Evolutionary conservation across 768 basidiomycete species (phyloP).

Genomic region (Dioszegia crocea): DNA sequence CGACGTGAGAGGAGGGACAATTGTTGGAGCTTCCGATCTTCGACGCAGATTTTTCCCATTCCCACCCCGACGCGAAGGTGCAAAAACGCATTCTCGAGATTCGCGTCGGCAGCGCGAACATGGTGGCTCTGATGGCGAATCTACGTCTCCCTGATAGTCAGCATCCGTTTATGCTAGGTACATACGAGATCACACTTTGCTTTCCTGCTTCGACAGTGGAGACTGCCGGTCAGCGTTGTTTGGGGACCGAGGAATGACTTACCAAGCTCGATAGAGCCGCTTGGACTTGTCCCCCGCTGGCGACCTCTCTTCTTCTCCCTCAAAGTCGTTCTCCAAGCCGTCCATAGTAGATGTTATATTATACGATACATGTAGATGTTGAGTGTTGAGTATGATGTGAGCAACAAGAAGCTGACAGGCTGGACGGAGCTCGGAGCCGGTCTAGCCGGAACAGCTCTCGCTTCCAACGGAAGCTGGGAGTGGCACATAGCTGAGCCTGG

Average conservation of each 20-base stretch:
- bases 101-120: constrained; percentile 42
- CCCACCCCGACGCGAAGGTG: constrained; percentile 38
- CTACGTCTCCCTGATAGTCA: constrained; percentile 34
- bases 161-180: not conserved
- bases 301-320: not conserved
- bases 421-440: too few relatives aligned
- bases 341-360: not conserved
- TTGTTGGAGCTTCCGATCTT: not conserved
- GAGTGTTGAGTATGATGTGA: too few relatives aligned
- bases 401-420: too few relatives aligned
- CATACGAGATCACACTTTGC: constrained; percentile 45
- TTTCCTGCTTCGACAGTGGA: constrained; percentile 42
- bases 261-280: constrained; percentile 36
- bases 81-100: constrained; percentile 43
- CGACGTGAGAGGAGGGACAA: not conserved
- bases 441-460: too few relatives aligned
- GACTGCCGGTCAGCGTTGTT: constrained; percentile 15
- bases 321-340: not conserved
- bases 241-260: too few relatives aligned
- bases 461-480: too few relatives aligned
- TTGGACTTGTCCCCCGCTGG: constrained; percentile 19
- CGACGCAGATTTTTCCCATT: constrained; percentile 26
- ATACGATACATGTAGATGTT: too few relatives aligned
- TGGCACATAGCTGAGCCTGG: too few relatives aligned
- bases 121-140: constrained; percentile 40